Evolutionary conservation across 306 rosid species (phyloP), one percentile per base, ranked within the genome.

Genomic region (Cucumis cinereus): DNA sequence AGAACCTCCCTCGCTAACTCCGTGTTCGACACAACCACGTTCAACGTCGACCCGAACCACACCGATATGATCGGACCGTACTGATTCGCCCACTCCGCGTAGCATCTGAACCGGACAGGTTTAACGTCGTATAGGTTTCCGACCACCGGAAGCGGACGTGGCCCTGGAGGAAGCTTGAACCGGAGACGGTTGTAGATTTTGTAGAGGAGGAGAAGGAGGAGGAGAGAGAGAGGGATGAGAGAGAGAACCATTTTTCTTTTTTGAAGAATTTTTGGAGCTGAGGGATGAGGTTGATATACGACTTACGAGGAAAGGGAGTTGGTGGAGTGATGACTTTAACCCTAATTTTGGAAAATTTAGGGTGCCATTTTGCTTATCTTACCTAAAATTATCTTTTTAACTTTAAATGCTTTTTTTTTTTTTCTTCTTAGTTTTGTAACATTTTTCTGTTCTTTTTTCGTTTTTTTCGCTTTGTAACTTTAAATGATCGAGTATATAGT

Each of bases 11-110:
- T 90, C 0, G 98, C 98, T 81, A 91, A 14, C 28, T 82, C 90
- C 0, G 94, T 7, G 79, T 78, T 93, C 0, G 94, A 90, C 20
- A 93, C 97, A 16, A 90, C 23, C 8, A 91, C 94, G 75, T 90
- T 90, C 7, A 93, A 47, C 0, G 89, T 91, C 3, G 98, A 87
- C 0, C 97, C 98, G 11, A 87, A 87, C 98, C 98, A 93, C 0
- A 91, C 97, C 13, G 98, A 93, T 38, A 93, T 89, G 60, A 93
- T 86, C 2, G 98, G 96, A 0, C 98, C 98, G 7, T 86, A 93
- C 1, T 82, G 40, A 26, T 89, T 84, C 0, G 98, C 89, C 98
- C 97, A 93, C 73, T 93, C 93, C 0, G 91, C 85, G 43, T 82
- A 93, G 85, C 97, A 93, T 0, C 96, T 89, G 89, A 93, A 88